Conservation (phyloP, 1,284 basidiomycete species). For the Puccinia hordei region DNA sequence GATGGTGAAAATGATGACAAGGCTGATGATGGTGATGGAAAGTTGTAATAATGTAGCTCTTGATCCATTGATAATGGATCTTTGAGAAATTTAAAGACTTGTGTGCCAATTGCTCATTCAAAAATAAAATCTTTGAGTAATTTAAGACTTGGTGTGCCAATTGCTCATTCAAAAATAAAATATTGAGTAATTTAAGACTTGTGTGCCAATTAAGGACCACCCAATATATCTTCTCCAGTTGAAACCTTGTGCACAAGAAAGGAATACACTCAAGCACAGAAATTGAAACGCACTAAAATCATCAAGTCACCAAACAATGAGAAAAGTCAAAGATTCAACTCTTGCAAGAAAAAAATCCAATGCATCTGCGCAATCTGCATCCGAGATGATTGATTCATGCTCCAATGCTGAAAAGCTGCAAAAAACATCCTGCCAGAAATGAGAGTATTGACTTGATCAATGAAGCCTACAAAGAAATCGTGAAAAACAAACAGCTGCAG, state of each 20-base stretch:
- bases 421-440: neutral
- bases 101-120: no score
- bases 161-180: no score
- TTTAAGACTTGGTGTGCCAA: no score
- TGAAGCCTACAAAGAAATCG: neutral
- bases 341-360: neutral
- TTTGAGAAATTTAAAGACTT: no score
- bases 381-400: neutral
- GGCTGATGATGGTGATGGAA: no score
- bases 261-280: neutral
- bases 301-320: neutral
- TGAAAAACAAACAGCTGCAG: neutral
- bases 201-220: no score
- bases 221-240: neutral
- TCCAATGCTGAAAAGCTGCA: neutral
- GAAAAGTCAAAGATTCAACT: neutral
- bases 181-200: no score
- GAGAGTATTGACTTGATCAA: neutral
- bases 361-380: neutral
- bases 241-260: neutral
- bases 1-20: no score
- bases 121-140: no score
- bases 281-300: slow-evolving; percentile 10
- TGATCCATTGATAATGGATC: no score
- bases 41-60: no score